Conservation (phyloP, 352 stramenopile species). For the Phytophthora melonis region DNA sequence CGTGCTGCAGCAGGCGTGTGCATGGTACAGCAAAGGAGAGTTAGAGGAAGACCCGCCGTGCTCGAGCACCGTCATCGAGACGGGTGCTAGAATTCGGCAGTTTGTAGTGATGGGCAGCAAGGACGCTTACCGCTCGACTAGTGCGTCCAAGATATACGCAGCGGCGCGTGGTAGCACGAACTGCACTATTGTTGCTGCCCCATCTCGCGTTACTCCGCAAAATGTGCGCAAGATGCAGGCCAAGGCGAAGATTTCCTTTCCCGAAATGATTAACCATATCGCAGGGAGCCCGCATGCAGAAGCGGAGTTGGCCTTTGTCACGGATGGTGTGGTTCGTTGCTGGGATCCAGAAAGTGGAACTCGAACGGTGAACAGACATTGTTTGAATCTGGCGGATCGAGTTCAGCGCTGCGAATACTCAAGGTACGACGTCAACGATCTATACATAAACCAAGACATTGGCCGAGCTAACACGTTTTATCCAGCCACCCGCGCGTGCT, state of each 20-base stretch:
- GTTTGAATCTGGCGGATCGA: constrained; percentile 36
- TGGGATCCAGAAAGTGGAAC: constrained; percentile 62
- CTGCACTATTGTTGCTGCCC: constrained; percentile 46
- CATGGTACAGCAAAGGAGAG: constrained; percentile 52
- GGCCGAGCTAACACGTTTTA: not conserved
- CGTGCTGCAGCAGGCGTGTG: constrained; percentile 71
- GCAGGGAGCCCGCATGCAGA: constrained; percentile 71
- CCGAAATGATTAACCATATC: constrained; percentile 67
- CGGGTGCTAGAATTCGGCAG: constrained; percentile 64
- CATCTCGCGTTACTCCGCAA: constrained; percentile 25
- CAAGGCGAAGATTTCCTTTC: constrained; percentile 64
- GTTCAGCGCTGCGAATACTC: constrained; percentile 78
- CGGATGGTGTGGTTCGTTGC: constrained; percentile 56
- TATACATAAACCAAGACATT: not conserved
- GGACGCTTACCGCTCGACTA: constrained; percentile 48
- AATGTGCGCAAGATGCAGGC: constrained; percentile 41
- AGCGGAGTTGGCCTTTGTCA: constrained; percentile 65
- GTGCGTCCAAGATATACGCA: constrained; percentile 40
- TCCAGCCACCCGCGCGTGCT: constrained; percentile 77
- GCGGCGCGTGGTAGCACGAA: constrained; percentile 57
- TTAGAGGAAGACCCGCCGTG: constrained; percentile 20
- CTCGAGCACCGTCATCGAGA: constrained; percentile 63
- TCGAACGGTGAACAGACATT: constrained; percentile 41
- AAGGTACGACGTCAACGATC: constrained; percentile 45
- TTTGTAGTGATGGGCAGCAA: constrained; percentile 63